These are phyloP conservation scores for Coniella vitis DNA, from an alignment of 2,329 filamentous ascomycete species.

Conservation along the genomic window DNA sequence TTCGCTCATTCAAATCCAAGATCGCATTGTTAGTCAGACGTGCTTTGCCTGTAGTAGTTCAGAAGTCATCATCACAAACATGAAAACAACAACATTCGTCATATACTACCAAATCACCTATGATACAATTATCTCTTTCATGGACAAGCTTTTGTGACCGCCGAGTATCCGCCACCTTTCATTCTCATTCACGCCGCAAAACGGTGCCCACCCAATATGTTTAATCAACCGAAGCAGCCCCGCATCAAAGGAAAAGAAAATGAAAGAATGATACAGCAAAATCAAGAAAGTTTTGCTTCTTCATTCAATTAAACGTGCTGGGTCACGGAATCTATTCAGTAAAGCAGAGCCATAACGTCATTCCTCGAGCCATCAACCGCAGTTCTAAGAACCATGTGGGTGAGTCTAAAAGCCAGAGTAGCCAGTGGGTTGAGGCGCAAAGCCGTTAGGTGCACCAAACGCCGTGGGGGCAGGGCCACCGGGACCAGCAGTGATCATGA, in stretches of 20 bases:
- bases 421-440: conserved; percentile 63
- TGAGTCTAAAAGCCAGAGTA: conserved; percentile 50
- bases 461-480: conserved; percentile 60
- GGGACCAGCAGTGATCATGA: conserved; percentile 95
- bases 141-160: conserved; percentile 8
- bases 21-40: no score
- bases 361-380: not conserved
- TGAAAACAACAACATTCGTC: conserved; percentile 2
- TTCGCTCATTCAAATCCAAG: no score
- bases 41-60: no score
- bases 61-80: no score
- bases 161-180: conserved; percentile 8
- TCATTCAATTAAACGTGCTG: conserved; percentile 3
- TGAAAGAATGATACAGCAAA: not conserved
- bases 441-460: conserved; percentile 23
- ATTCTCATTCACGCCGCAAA: conserved; percentile 5
- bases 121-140: conserved; percentile 11
- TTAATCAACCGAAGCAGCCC: conserved; percentile 12
- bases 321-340: not conserved
- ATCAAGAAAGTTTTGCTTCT: not conserved
- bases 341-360: not conserved
- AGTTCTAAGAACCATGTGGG: conserved; percentile 19
- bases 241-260: conserved; percentile 1
- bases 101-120: conserved; percentile 11
- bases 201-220: conserved; percentile 8